These are phyloP conservation scores for Phlyctochytrium arcticum DNA, from an alignment of 192 early-diverging fungal genomes.

Conservation along the genomic window DNA sequence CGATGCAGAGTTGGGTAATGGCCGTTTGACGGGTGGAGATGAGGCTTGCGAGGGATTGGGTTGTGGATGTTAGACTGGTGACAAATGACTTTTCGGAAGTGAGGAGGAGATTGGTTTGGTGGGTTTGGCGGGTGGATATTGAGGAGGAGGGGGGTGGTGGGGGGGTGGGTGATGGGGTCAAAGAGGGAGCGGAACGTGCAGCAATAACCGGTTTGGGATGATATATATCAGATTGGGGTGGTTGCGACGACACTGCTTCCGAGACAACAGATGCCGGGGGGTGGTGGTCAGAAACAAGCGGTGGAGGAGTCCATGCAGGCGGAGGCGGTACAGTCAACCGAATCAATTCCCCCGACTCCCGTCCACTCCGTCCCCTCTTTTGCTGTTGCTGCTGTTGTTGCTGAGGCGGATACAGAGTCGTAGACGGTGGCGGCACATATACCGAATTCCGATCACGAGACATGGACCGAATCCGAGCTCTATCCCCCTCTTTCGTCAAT, in stretches of 20 bases:
- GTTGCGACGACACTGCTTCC: conserved; percentile 15
- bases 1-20: no score
- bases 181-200: conserved; percentile 10
- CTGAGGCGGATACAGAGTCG: conserved; percentile 6
- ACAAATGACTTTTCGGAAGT: no score
- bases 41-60: no score
- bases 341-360: no score
- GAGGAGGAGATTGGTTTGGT: no score
- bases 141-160: conserved; percentile 14
- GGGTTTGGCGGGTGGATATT: background rate
- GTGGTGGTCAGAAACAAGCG: conserved; percentile 19
- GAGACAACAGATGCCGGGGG: conserved; percentile 19
- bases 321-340: no score
- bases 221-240: conserved; percentile 5
- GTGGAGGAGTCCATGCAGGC: no score
- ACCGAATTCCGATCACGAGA: background rate
- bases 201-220: conserved; percentile 22
- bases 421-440: background rate
- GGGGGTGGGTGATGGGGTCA: conserved; percentile 8
- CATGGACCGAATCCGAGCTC: background rate
- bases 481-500: no score
- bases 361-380: no score
- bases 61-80: no score
- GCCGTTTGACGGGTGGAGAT: no score
- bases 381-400: conserved; percentile 30